A percentile compares a stretch with the other conserved stretches of the same genome.
Evolutionary conservation across 306 rosid genomes (phyloP).

Genomic region (Albizia julibrissin): DNA sequence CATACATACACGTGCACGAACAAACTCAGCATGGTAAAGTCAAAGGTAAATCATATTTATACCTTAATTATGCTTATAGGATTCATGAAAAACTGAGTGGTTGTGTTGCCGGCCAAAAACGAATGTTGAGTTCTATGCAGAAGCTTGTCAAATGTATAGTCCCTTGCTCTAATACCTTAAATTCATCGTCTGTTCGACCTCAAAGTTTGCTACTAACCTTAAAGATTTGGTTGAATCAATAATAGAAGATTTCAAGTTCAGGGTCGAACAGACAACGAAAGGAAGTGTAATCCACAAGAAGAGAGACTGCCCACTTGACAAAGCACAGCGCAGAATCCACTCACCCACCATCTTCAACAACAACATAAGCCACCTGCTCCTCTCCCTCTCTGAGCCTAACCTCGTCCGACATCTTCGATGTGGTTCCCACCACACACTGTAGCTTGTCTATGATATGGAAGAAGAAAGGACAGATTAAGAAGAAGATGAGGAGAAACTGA

Average conservation of each 20-base stretch:
- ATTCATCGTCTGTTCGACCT: conserved; percentile 40
- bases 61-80: background rate
- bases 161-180: conserved; percentile 32
- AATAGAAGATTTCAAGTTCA: background rate
- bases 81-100: background rate
- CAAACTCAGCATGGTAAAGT: background rate
- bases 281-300: background rate
- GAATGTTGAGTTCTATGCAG: conserved; percentile 38
- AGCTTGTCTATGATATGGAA: too few species aligned
- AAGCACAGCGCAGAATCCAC: background rate
- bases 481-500: background rate
- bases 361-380: too few species aligned
- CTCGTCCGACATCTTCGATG: too few species aligned
- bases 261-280: background rate
- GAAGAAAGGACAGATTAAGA: background rate
- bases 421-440: too few species aligned
- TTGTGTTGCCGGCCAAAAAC: background rate
- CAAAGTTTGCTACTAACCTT: background rate
- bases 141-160: conserved; percentile 36
- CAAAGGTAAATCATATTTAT: too few species aligned
- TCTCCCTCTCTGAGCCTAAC: too few species aligned
- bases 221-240: background rate
- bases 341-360: background rate
- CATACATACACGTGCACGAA: background rate
- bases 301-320: background rate